Percentiles rank a stretch among this genome's conserved stretches.
Evolutionary conservation across 2,329 filamentous ascomycete species (phyloP).

Genomic region (Chrysoporthe puriensis): DNA sequence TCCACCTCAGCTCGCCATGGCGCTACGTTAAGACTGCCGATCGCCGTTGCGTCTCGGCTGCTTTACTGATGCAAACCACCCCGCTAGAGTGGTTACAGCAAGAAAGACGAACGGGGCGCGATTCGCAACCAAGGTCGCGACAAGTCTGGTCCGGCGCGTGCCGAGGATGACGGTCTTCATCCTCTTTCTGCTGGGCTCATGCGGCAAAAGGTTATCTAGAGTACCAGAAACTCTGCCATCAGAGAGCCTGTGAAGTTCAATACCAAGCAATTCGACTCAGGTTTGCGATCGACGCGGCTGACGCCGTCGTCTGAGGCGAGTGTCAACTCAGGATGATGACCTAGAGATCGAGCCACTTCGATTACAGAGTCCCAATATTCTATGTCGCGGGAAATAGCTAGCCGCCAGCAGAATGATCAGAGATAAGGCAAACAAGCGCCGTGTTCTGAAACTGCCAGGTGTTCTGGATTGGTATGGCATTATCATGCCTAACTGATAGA

Average conservation of each 20-base stretch:
- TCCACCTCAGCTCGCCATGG: not conserved
- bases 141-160: conserved; percentile 8
- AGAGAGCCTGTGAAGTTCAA: not conserved
- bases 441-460: too few species aligned
- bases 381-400: too few species aligned
- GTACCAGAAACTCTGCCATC: not conserved
- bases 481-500: not conserved
- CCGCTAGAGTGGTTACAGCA: conserved; percentile 1
- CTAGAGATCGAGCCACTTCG: too few species aligned
- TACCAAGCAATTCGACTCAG: not conserved
- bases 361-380: too few species aligned
- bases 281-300: too few species aligned
- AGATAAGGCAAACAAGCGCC: too few species aligned
- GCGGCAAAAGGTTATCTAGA: not conserved
- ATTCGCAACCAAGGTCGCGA: conserved; percentile 8
- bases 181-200: not conserved
- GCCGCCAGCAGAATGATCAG: too few species aligned
- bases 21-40: not conserved
- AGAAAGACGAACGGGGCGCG: not conserved
- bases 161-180: not conserved
- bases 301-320: too few species aligned
- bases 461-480: too few species aligned
- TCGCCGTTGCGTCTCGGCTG: not conserved
- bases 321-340: too few species aligned
- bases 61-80: not conserved